phyloP scores from a whole-genome alignment of 1,284 basidiomycete species.

The Cutaneotrichosporon sp. region DNA sequence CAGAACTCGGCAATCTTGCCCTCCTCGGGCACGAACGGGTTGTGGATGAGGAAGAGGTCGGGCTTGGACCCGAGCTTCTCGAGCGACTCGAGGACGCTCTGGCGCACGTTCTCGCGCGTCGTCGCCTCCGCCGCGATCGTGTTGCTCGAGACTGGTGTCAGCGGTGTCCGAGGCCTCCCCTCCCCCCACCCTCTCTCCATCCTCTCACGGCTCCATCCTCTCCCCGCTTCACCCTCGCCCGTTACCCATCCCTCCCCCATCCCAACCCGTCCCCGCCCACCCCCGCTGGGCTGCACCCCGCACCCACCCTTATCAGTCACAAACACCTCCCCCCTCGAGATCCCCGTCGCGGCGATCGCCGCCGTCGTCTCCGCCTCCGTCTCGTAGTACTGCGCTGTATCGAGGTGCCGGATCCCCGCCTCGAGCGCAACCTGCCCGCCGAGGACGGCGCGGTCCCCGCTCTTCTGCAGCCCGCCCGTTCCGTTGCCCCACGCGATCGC shows the following conservation, averaged over 20 bases:
- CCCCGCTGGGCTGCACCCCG: too few relatives aligned
- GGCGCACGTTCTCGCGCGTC: conserved; percentile 26
- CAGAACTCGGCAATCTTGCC: conserved; percentile 37
- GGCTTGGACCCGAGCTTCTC: conserved; percentile 33
- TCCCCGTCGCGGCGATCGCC: conserved; percentile 52
- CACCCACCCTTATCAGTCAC: conserved; percentile 59
- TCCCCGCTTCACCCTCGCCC: too few relatives aligned
- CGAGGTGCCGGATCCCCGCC: conserved; percentile 48
- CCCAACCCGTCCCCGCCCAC: too few relatives aligned
- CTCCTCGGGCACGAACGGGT: conserved; percentile 33
- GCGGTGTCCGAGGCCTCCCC: too few relatives aligned
- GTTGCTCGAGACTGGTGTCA: conserved; percentile 17
- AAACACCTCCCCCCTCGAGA: conserved; percentile 56
- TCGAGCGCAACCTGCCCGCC: conserved; percentile 36
- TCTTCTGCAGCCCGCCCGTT: conserved; percentile 26
- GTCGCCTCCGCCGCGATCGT: background rate
- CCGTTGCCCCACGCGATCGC: conserved; percentile 44
- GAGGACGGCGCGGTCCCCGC: conserved; percentile 24
- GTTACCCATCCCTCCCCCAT: too few relatives aligned
- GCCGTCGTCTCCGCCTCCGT: conserved; percentile 54
- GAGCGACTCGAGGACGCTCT: conserved; percentile 31
- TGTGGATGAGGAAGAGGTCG: conserved; percentile 43
- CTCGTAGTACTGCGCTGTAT: conserved; percentile 48
- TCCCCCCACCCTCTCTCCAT: too few relatives aligned
- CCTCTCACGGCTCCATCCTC: too few relatives aligned